Evolutionary conservation across 108 stramenopile genomes (phyloP).

Genomic region (Mediolabrus comicus): DNA sequence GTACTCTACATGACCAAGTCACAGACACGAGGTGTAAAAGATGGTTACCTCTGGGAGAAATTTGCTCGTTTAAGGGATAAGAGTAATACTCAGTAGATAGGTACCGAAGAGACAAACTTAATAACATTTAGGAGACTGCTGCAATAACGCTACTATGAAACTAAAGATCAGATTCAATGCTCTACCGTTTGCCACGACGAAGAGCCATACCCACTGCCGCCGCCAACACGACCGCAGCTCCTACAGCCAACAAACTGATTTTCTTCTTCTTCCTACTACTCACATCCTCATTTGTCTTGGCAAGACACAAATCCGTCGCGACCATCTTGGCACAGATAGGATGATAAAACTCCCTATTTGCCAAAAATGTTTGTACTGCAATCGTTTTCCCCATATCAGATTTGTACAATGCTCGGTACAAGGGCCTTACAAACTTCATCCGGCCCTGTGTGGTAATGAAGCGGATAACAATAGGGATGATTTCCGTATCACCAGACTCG

Average conservation of each 20-base stretch:
- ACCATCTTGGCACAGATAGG: conserved; percentile 94
- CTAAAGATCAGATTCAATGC: neutral
- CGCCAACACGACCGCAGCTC: conserved; percentile 1
- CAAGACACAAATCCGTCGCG: conserved; percentile 61
- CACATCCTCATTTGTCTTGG: neutral
- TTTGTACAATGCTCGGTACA: conserved; percentile 81
- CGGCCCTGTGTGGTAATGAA: conserved; percentile 96
- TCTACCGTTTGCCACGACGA: conserved; percentile 10
- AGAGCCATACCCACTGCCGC: conserved; percentile 17
- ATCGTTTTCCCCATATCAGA: conserved; percentile 62
- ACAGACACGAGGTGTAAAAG: conserved; percentile 34
- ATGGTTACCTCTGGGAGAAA: conserved; percentile 69
- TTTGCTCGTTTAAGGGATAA: conserved; percentile 37
- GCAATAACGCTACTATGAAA: neutral
- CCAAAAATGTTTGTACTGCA: conserved; percentile 82
- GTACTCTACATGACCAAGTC: conserved; percentile 76
- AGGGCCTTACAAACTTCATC: conserved; percentile 98
- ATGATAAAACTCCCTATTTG: conserved; percentile 90
- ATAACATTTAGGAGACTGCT: neutral
- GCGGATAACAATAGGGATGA: conserved; percentile 67
- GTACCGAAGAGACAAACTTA: neutral
- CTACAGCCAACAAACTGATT: neutral
- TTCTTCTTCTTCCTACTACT: neutral
- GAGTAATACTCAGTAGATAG: too few relatives aligned
- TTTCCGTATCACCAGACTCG: conserved; percentile 61